phyloP scores from a whole-genome alignment of 2,329 filamentous ascomycete species.

The Apiospora saccharicola region DNA sequence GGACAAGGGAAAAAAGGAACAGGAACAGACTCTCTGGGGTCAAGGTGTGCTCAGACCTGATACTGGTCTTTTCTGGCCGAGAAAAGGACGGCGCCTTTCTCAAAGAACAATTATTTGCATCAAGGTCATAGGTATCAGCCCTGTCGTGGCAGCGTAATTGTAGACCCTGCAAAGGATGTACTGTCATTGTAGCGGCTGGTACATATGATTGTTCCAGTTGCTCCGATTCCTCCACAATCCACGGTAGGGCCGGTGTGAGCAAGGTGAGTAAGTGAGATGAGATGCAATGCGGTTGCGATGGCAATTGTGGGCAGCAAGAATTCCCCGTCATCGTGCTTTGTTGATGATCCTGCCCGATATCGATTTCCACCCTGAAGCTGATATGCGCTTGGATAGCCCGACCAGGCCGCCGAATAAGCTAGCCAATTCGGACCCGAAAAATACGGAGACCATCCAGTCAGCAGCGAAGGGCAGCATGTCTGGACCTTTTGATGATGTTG shows the following conservation, averaged over 20 bases:
- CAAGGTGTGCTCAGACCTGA: constrained; percentile 12
- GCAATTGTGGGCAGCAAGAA: not conserved
- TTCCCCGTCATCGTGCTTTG: not conserved
- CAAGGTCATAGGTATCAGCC: not conserved
- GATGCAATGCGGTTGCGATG: constrained; percentile 9
- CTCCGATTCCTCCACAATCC: not conserved
- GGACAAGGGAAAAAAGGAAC: not conserved
- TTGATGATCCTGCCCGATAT: not conserved
- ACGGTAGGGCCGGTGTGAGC: not conserved
- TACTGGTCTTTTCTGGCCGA: not conserved
- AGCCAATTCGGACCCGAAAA: constrained; percentile 3
- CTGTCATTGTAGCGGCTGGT: not conserved
- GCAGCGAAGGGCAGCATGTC: not conserved
- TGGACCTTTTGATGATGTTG: not conserved
- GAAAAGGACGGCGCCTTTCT: not conserved
- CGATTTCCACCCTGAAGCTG: not conserved
- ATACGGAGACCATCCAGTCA: not conserved
- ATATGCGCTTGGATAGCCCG: not conserved
- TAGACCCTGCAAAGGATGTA: not conserved
- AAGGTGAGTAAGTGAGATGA: not conserved
- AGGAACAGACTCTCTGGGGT: not conserved
- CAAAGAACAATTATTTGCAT: not conserved
- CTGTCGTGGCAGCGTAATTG: not conserved
- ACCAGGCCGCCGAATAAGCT: not conserved
- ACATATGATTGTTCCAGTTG: not conserved